A percentile compares a stretch with the other conserved stretches of the same genome.
Evolutionary conservation across 305 asterid species (phyloP).

Genomic region (Striga hermonthica): DNA sequence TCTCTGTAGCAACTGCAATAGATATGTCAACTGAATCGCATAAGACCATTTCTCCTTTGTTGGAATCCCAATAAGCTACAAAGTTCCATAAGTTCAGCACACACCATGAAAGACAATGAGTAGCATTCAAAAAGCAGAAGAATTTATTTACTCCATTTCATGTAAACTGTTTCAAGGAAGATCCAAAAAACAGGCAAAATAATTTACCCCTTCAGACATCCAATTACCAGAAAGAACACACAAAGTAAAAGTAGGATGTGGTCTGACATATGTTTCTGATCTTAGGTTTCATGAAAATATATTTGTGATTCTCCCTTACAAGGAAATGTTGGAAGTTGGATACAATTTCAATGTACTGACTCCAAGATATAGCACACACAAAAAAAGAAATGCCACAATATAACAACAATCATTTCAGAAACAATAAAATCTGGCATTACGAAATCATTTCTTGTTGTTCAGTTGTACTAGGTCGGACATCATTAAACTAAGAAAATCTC

Average conservation of each 20-base stretch:
- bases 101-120: conserved; percentile 22
- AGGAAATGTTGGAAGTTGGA: background rate
- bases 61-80: conserved; percentile 88
- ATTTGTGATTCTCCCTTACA: background rate
- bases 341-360: background rate
- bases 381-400: too few relatives aligned
- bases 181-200: background rate
- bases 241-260: background rate
- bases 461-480: too few relatives aligned
- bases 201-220: background rate
- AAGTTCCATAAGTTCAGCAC: conserved; percentile 34
- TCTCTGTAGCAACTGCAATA: conserved; percentile 96
- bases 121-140: conserved; percentile 20
- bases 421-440: too few relatives aligned
- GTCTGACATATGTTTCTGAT: background rate
- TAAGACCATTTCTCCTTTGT: conserved; percentile 62
- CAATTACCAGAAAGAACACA: background rate
- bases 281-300: background rate
- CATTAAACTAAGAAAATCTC: too few relatives aligned
- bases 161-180: conserved; percentile 10
- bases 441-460: too few relatives aligned
- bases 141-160: conserved; percentile 15
- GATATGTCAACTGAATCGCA: conserved; percentile 90
- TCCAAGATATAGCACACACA: too few relatives aligned
- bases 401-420: too few relatives aligned